These are phyloP conservation scores for Dactylonectria macrodidyma DNA, from an alignment of 2,329 filamentous ascomycete species.

Conservation along the genomic window DNA sequence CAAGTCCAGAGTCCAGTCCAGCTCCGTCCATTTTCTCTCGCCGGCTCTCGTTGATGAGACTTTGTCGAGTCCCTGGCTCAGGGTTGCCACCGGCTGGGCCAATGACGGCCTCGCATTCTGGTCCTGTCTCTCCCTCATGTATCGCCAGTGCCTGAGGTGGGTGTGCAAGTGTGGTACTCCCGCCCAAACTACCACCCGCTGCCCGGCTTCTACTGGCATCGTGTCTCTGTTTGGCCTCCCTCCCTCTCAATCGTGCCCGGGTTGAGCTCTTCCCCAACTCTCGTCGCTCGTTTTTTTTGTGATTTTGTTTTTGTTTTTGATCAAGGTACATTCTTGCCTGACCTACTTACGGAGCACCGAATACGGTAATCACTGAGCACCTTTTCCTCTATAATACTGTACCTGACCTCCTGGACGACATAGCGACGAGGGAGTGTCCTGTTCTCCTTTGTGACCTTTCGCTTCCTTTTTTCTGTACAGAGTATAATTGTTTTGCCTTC, in stretches of 20 bases:
- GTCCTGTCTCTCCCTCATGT: slow-evolving; percentile 25
- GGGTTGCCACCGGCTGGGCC: slow-evolving; percentile 11
- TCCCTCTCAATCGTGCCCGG: neutral
- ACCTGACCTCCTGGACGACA: neutral
- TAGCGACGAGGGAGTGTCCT: neutral
- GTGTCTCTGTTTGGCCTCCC: slow-evolving; percentile 1
- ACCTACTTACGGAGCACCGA: neutral
- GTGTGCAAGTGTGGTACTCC: slow-evolving; percentile 24
- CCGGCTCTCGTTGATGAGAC: slow-evolving; percentile 22
- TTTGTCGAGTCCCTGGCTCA: slow-evolving; percentile 9
- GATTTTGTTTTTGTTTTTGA: neutral
- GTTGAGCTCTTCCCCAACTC: neutral
- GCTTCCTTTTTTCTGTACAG: neutral
- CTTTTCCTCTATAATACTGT: neutral
- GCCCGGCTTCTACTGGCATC: slow-evolving; percentile 7
- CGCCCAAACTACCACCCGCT: slow-evolving; percentile 13
- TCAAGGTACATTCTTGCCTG: neutral
- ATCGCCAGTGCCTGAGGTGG: slow-evolving; percentile 22
- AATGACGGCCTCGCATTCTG: slow-evolving; percentile 13
- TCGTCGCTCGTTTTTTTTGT: neutral
- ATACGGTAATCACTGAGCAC: neutral
- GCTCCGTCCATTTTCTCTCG: slow-evolving; percentile 11
- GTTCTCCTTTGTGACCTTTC: neutral
- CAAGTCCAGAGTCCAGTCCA: slow-evolving; percentile 19
- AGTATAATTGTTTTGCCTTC: neutral